Percentiles rank a stretch among this genome's conserved stretches.
Evolutionary conservation across 805 yeast species (phyloP).

Genomic region (Nakazawaea ishiwadae): DNA sequence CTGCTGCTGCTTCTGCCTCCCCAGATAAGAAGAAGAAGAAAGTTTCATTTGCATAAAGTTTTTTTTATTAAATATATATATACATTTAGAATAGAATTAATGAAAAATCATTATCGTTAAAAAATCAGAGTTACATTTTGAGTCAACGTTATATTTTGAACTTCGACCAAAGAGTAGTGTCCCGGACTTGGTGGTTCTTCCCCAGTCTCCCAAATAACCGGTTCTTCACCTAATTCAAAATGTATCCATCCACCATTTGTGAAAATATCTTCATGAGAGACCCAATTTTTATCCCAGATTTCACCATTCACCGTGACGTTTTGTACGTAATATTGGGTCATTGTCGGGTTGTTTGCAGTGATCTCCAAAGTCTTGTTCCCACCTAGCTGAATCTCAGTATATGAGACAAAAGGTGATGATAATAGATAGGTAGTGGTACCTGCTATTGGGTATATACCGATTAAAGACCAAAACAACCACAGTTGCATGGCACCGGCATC

Average conservation of each 20-base stretch:
- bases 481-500: constrained; percentile 36
- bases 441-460: constrained; percentile 31
- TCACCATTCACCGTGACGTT: constrained; percentile 26
- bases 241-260: constrained; percentile 19
- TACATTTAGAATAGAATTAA: background rate
- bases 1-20: constrained; percentile 15
- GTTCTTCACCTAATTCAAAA: constrained; percentile 15
- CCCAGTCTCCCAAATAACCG: constrained; percentile 17
- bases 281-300: constrained; percentile 25
- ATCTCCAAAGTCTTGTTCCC: background rate
- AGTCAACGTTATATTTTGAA: too few species aligned
- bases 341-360: background rate
- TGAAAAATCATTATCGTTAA: too few species aligned
- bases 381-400: too few species aligned
- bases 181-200: constrained; percentile 18
- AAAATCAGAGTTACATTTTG: background rate
- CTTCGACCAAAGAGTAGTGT: background rate
- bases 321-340: constrained; percentile 23
- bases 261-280: constrained; percentile 26
- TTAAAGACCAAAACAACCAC: constrained; percentile 29
- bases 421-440: constrained; percentile 31
- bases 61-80: background rate
- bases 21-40: constrained; percentile 28
- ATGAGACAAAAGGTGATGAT: constrained; percentile 25
- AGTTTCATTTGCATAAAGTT: constrained; percentile 42